Percentiles rank a stretch among this genome's conserved stretches.
Conservation (phyloP, 139 green algal genomes). For the Protoeuglena noctilucae region DNA sequence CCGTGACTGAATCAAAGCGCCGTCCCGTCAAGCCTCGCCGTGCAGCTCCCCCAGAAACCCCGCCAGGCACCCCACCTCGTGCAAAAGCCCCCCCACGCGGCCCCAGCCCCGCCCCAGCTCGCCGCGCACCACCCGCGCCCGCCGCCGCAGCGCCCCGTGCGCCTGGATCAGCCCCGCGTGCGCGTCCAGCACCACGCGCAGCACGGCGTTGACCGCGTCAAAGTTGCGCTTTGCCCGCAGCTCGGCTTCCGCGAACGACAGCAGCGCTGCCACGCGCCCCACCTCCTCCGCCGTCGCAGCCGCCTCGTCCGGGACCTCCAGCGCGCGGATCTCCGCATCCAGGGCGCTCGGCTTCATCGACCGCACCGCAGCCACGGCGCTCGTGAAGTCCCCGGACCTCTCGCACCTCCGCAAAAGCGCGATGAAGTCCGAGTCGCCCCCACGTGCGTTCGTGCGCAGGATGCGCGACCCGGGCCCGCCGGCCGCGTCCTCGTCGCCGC, state of each 20-base stretch:
- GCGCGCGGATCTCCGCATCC: constrained; percentile 48
- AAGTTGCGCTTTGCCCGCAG: constrained; percentile 42
- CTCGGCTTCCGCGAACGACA: constrained; percentile 39
- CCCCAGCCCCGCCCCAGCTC: constrained; percentile 13
- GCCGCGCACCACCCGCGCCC: constrained; percentile 15
- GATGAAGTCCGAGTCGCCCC: constrained; percentile 13
- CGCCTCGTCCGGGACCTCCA: constrained; percentile 31
- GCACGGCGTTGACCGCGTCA: constrained; percentile 51
- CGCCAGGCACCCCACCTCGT: constrained; percentile 3
- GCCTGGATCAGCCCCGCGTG: constrained; percentile 48
- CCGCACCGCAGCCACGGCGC: constrained; percentile 26
- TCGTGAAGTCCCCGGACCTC: constrained; percentile 18
- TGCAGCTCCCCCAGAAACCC: not conserved
- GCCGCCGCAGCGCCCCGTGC: constrained; percentile 18
- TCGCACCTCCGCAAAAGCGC: constrained; percentile 19
- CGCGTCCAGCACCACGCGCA: constrained; percentile 12
- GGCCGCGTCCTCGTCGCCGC: constrained; percentile 2
- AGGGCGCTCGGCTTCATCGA: constrained; percentile 29
- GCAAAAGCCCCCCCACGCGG: constrained; percentile 2
- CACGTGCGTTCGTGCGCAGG: not conserved
- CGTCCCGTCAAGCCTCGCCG: no score
- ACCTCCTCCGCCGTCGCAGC: constrained; percentile 14
- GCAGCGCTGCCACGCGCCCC: constrained; percentile 34
- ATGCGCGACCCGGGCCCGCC: constrained; percentile 8
- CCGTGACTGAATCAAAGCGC: no score